Evolutionary conservation across 129 eudicot species (phyloP), one percentile per base, ranked within the genome.

Genomic region (Centrapalus pauciflorus): DNA sequence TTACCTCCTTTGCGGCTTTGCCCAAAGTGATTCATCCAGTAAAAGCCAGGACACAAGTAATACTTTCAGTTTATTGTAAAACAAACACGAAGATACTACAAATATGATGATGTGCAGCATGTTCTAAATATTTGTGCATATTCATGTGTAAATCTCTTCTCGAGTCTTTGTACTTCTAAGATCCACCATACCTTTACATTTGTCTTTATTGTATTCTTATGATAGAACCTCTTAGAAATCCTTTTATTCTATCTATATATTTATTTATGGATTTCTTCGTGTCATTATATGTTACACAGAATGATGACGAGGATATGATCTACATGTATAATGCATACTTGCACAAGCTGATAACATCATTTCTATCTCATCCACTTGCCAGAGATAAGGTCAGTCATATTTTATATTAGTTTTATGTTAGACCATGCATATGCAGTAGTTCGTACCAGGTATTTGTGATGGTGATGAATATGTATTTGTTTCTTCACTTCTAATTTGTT

Each of bases 231-330:
- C 19, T 43, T 43, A n/a, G 20, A 43, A 43, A n/a, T n/a, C 2
- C 8, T 43, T 12, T 43, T 33, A 0, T 8, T 24, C n/a, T 26
- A 17, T 68, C 5, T 67, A 21, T 50, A 9, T 70, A 40, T 45
- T 41, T 25, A 24, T 25, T 33, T 43, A 48, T 55, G 28, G 46
- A 14, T 38, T 25, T 63, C 29, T 55, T 57, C 23, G 66, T 46
- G 32, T 33, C 48, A 4, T 57, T 66, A 63, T 73, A n/a, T 41
- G 54, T 48, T 26, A 30, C 16, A 62, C 87, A 93, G 98, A 93
- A 93, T 71, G 98, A 93, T 46, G 98, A 93, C 37, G 98, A 93
- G 76, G 98, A 93, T 69, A 85, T 93, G 87, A 64, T 80, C 79
- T 93, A 93, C 76, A 79, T 93, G 87, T 93, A 93, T 75, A 86